These are phyloP conservation scores for Phytophthora aleatoria DNA, from an alignment of 352 stramenopile species.

Conservation along the genomic window DNA sequence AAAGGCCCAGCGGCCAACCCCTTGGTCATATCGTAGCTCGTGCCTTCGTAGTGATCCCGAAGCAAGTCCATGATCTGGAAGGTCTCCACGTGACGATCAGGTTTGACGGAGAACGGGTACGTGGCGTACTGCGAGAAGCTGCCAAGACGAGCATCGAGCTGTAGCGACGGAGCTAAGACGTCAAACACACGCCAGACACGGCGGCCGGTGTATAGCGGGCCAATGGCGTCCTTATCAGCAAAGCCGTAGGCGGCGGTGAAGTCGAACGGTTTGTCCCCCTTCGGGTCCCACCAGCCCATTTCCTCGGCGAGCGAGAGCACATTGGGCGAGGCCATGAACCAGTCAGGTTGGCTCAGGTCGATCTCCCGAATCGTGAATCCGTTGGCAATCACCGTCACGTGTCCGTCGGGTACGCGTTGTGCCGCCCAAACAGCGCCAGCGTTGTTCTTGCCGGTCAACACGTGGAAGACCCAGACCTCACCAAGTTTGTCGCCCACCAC, in stretches of 20 bases:
- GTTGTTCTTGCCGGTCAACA: constrained; percentile 90
- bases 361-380: constrained; percentile 94
- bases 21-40: constrained; percentile 87
- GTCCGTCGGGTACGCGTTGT: constrained; percentile 90
- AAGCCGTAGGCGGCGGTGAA: constrained; percentile 79
- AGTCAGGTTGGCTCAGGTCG: constrained; percentile 70
- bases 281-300: constrained; percentile 86
- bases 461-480: constrained; percentile 95
- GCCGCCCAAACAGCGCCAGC: constrained; percentile 92
- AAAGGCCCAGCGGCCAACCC: constrained; percentile 90
- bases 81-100: constrained; percentile 62
- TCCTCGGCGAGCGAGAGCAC: constrained; percentile 83
- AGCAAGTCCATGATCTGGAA: constrained; percentile 85
- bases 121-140: constrained; percentile 70
- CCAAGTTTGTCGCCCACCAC: constrained; percentile 84
- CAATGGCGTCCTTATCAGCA: constrained; percentile 57
- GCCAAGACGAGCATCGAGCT: constrained; percentile 67
- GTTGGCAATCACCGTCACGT: constrained; percentile 92
- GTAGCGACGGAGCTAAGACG: constrained; percentile 74
- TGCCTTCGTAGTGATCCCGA: constrained; percentile 92
- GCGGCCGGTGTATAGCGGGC: constrained; percentile 73
- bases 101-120: constrained; percentile 91
- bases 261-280: constrained; percentile 54
- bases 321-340: constrained; percentile 90
- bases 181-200: constrained; percentile 91